Percentiles rank a stretch among this genome's conserved stretches.
These are phyloP conservation scores for Fraxinus platypoda DNA, from an alignment of 305 asterid genomes.

Conservation along the genomic window DNA sequence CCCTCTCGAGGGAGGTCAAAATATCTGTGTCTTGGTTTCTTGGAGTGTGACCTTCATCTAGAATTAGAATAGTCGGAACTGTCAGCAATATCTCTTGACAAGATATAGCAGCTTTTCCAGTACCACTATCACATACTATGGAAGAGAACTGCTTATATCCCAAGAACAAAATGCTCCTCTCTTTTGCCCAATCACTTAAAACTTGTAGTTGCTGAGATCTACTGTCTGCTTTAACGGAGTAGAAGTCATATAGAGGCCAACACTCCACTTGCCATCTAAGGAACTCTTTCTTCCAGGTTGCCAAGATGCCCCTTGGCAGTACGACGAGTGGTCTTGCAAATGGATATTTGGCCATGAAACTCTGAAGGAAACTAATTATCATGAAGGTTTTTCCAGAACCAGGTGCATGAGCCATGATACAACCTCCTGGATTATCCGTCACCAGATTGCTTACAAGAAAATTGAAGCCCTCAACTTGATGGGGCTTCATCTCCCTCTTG, in stretches of 20 bases:
- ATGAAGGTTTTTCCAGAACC: conserved; percentile 1
- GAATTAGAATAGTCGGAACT: conserved; percentile 68
- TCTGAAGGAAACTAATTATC: conserved; percentile 7
- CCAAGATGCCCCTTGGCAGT: not conserved
- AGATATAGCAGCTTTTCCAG: conserved; percentile 40
- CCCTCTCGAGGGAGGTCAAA: conserved; percentile 79
- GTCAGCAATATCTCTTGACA: conserved; percentile 69
- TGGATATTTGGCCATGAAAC: conserved; percentile 3
- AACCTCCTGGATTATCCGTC: not conserved
- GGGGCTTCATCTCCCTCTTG: not conserved
- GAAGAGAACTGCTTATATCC: conserved; percentile 91
- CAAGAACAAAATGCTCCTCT: conserved; percentile 70
- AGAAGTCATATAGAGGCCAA: conserved; percentile 71
- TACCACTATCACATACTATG: conserved; percentile 64
- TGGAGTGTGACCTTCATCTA: conserved; percentile 98
- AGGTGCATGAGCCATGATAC: conserved; percentile 11
- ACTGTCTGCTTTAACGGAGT: conserved; percentile 82
- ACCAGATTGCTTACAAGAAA: not conserved
- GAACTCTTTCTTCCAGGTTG: conserved; percentile 4
- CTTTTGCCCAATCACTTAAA: conserved; percentile 64
- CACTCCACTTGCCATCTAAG: conserved; percentile 34
- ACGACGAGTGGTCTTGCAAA: not conserved
- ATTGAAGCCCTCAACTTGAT: not conserved
- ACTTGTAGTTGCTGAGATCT: conserved; percentile 81
- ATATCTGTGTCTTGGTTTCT: conserved; percentile 87